Percentiles rank a stretch among this genome's conserved stretches.
Evolutionary conservation across 192 early-diverging fungal genomes (phyloP).

Genomic region (Haplosporangium gracile): DNA sequence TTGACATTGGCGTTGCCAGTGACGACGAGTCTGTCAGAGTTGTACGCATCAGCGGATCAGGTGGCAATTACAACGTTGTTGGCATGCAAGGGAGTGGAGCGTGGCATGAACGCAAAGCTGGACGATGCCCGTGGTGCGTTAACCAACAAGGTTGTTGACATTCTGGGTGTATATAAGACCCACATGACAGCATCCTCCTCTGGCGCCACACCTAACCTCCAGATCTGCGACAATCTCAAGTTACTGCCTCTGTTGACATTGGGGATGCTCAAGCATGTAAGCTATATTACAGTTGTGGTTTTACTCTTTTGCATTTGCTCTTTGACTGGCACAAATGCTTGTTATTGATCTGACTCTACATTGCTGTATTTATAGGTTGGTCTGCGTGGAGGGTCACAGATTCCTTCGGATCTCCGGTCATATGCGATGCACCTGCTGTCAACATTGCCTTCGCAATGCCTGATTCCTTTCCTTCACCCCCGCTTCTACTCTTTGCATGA

Average conservation of each 20-base stretch:
- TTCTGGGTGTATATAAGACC: conserved; percentile 91
- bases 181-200: conserved; percentile 77
- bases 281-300: conserved; percentile 7
- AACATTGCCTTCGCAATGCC: conserved; percentile 85
- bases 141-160: conserved; percentile 86
- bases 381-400: conserved; percentile 72
- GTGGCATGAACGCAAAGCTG: conserved; percentile 85
- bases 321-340: background rate
- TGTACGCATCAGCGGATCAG: conserved; percentile 89
- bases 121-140: conserved; percentile 96
- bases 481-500: conserved; percentile 89
- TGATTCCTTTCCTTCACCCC: conserved; percentile 79
- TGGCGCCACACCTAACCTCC: conserved; percentile 84
- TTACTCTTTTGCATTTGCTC: background rate
- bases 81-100: conserved; percentile 93
- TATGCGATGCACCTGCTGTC: conserved; percentile 84
- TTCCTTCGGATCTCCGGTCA: conserved; percentile 86
- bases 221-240: conserved; percentile 88
- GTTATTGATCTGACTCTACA: background rate
- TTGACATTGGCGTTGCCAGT: conserved; percentile 92
- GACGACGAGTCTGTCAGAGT: conserved; percentile 80
- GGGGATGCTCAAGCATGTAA: conserved; percentile 88
- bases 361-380: conserved; percentile 54
- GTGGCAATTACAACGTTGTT: conserved; percentile 84
- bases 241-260: conserved; percentile 87